phyloP scores from a whole-genome alignment of 768 basidiomycete species.

The Hebeloma cylindrosporum region DNA sequence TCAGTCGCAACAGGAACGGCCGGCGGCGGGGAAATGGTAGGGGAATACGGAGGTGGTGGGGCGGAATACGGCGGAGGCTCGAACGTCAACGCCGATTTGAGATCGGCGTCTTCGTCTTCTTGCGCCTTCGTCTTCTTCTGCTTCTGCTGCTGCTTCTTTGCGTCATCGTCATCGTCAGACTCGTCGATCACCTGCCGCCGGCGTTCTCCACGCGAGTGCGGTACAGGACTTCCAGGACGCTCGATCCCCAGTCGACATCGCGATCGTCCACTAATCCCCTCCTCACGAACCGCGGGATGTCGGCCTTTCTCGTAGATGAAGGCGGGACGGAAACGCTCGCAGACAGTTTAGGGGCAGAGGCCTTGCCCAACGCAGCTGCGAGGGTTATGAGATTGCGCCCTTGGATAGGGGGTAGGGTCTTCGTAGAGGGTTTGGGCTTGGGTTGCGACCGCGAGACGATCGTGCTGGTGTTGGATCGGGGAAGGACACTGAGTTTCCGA shows the following conservation, averaged over 20 bases:
- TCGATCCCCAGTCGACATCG: neutral
- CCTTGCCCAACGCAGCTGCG: too few relatives aligned
- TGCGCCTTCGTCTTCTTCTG: neutral
- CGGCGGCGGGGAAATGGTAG: neutral
- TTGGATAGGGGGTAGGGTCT: neutral
- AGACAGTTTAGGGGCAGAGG: too few relatives aligned
- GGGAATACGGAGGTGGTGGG: slow-evolving; percentile 13
- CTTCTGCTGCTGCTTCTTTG: neutral
- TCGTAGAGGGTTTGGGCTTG: neutral
- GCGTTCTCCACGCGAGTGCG: neutral
- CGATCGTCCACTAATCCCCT: slow-evolving; percentile 8
- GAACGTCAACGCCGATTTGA: neutral
- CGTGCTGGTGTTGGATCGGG: neutral
- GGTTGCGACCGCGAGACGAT: neutral
- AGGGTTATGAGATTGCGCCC: too few relatives aligned
- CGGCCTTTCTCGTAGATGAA: too few relatives aligned
- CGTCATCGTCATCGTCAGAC: neutral
- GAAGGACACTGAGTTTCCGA: slow-evolving; percentile 6
- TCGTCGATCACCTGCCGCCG: neutral
- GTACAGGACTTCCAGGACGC: neutral
- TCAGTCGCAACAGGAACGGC: neutral
- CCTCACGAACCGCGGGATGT: too few relatives aligned
- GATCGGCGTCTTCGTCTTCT: neutral
- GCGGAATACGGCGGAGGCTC: slow-evolving; percentile 11
- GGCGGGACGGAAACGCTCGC: too few relatives aligned